Conservation (phyloP, 2,329 filamentous ascomycete species). For the Diplodia corticola region DNA sequence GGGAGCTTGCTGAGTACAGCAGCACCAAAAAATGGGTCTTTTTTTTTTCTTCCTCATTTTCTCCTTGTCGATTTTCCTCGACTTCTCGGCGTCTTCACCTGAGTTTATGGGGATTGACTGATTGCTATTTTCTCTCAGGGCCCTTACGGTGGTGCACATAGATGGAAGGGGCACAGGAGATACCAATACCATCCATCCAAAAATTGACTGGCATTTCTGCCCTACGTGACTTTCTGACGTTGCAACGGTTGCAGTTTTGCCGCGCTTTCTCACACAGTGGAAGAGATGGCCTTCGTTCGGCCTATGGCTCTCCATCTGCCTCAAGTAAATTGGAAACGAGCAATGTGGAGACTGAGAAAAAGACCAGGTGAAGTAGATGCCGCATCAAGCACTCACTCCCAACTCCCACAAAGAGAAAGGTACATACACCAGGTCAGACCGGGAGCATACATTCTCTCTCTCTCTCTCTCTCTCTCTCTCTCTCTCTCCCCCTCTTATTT, state of each 20-base stretch:
- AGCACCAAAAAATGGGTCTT: constrained; percentile 14
- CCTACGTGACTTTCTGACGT: not conserved
- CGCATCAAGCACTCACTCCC: no score
- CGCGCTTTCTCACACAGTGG: no score
- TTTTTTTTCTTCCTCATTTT: not conserved
- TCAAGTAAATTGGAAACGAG: no score
- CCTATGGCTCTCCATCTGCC: no score
- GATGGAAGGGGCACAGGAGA: not conserved
- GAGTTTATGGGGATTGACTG: not conserved
- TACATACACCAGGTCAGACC: no score
- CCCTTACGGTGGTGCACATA: not conserved
- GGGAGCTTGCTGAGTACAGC: constrained; percentile 11
- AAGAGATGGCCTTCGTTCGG: no score
- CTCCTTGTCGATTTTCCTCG: not conserved
- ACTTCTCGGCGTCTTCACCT: constrained; percentile 4
- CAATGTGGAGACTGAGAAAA: no score
- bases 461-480: no score
- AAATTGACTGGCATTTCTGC: not conserved
- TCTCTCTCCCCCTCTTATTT: no score
- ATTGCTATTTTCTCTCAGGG: not conserved
- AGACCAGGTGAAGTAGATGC: no score
- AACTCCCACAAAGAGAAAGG: no score
- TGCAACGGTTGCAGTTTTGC: not conserved
- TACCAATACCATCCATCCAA: not conserved
- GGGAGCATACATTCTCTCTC: no score